Conservation (phyloP, 306 rosid genomes). For the Sophora flavescens region DNA sequence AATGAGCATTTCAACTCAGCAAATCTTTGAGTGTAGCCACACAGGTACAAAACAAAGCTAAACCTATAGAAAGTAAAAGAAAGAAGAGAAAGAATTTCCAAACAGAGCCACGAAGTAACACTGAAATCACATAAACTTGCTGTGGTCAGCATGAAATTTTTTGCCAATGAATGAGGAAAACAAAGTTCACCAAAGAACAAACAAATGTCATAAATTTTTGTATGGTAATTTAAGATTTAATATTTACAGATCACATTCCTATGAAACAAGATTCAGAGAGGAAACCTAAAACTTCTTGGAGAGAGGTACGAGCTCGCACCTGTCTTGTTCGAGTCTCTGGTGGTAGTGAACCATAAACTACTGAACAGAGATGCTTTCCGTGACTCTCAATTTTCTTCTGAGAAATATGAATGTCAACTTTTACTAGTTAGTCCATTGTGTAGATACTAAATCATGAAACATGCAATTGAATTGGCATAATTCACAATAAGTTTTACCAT, state of each 20-base stretch:
- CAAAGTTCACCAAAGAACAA: conserved; percentile 27
- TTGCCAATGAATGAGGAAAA: conserved; percentile 27
- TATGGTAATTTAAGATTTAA: background rate
- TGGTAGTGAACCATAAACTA: conserved; percentile 97
- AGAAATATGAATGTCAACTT: conserved; percentile 45
- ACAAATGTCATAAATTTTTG: conserved; percentile 15
- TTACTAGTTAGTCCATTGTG: conserved; percentile 41
- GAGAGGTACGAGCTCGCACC: conserved; percentile 60
- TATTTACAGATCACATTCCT: conserved; percentile 34
- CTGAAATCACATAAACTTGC: conserved; percentile 25
- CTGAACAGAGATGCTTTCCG: conserved; percentile 88
- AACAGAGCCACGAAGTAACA: conserved; percentile 10
- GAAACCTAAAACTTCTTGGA: conserved; percentile 34
- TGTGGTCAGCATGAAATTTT: conserved; percentile 17
- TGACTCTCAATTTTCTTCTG: conserved; percentile 75
- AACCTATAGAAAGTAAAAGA: background rate
- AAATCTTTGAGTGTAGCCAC: conserved; percentile 39
- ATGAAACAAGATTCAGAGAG: conserved; percentile 36
- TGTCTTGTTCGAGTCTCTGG: conserved; percentile 98
- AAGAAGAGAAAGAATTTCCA: conserved; percentile 37
- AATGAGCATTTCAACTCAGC: conserved; percentile 56
- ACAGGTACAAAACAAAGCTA: conserved; percentile 25
- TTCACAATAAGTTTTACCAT: conserved; percentile 25
- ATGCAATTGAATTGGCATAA: conserved; percentile 32
- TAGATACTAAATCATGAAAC: conserved; percentile 16